Base-by-base conservation (phyloP, 2,329 filamentous ascomycete species). In the Fusarium tjaetaba region DNA sequence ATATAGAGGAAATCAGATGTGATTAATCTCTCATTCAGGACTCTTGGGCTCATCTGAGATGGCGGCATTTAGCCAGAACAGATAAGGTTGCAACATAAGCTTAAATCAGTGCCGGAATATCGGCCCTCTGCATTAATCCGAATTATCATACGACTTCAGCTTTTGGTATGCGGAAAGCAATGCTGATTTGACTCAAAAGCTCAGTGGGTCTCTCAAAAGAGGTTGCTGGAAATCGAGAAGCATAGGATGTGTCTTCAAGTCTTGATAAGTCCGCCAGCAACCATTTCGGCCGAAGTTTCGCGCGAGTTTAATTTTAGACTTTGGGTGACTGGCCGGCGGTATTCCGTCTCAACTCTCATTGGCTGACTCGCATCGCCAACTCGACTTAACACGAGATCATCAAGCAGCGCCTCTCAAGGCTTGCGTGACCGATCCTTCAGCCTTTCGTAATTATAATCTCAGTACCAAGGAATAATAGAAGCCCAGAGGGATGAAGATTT, bases 21-120 rank as follows among this genome's bases (percentile, higher is more conserved):
- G 4, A 34, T 14, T 11, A 2, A 11, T 9, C 16, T 24, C 7
- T 1, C 15, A 20, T 4, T 20, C 4, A 7, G 3, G 0, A 15
- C 20, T 20, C 18, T 15, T 11, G 5, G 7, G 16, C 11, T 7
- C 48, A 20, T 4, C n/a, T 11, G 14, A 28, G 20, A 11, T 20
- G 26, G 11, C 4, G 26, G 11, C 2, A 42, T 30, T 24, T 41
- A 55, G 34, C 7, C 26, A 28, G 9, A n/a, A 28, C 32, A 32
- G 52, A 42, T 32, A 42, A 42, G 52, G 36, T 41, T 56, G 36
- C 8, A 5, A 4, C 15, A 32, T 24, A 56, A 42, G 36, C 52
- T 56, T 56, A 56, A n/a, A 42, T 56, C 26, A 5, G 20, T 11
- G 2, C 7, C 53, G 16, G 15, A 52, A 14, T 4, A 20, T 24